These are phyloP conservation scores for Solanum sparsipilum DNA, from an alignment of 257 asterid genomes.

Conservation along the genomic window DNA sequence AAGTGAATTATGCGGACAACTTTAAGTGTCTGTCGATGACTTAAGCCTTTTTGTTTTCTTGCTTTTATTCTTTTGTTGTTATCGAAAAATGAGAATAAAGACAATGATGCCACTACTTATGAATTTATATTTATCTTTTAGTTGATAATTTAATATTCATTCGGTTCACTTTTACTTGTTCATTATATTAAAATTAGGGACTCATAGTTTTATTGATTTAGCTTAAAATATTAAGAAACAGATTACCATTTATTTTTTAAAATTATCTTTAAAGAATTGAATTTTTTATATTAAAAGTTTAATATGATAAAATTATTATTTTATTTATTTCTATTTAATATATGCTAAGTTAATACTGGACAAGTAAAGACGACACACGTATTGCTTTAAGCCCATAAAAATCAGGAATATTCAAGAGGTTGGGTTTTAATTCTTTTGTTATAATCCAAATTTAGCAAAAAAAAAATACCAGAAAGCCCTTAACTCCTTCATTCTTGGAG, in stretches of 20 bases:
- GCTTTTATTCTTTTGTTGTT: not conserved
- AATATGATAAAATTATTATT: not conserved
- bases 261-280: no score
- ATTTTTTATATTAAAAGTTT: no score
- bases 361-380: accelerated
- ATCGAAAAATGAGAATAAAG: not conserved
- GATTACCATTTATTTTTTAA: not conserved
- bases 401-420: not conserved
- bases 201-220: not conserved
- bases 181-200: not conserved
- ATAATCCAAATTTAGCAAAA: not conserved
- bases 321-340: no score
- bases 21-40: no score
- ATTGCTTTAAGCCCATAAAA: not conserved
- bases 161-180: accelerated
- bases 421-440: not conserved
- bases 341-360: not conserved
- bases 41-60: no score
- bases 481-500: not conserved
- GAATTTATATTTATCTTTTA: not conserved
- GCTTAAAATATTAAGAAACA: not conserved
- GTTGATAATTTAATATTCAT: not conserved
- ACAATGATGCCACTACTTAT: not conserved
- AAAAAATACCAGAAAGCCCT: not conserved
- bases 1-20: no score